Evolutionary conservation across 2,329 filamentous ascomycete species (phyloP), one percentile per base, ranked within the genome.

Genomic region (Diaporthe sp.): DNA sequence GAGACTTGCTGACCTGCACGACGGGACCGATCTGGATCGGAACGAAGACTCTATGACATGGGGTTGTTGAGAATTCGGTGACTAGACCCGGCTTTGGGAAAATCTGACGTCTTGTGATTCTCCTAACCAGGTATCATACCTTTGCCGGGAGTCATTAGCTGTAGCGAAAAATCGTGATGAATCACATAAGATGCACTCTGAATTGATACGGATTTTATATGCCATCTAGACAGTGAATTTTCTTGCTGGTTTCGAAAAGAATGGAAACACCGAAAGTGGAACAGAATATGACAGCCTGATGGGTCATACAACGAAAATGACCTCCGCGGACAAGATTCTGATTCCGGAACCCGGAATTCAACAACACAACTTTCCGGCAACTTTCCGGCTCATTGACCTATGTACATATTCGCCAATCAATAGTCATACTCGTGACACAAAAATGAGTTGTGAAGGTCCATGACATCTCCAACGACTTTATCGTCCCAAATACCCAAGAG

Each of bases 11-110:
- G 7, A 52, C 3, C 7, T 67, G 64, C n/a, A 52, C 30, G 1
- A 52, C 64, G 30, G 64, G 64, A 9, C 64, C 64, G 1, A 38
- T 67, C 13, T 67, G 64, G 64, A 67, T 67, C 15, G 64, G 64
- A 10, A 67, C 64, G 15, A 67, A 67, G 45, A 67, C 45, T 52
- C 45, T 38, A 13, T 52, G 19, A 45, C 22, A 17, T 42, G 40
- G 40, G n/a, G n/a, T n/a, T n/a, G n/a, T n/a, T n/a, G n/a, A n/a
- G n/a, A n/a, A n/a, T n/a, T n/a, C n/a, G n/a, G n/a, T n/a, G n/a
- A n/a, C n/a, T n/a, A n/a, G n/a, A n/a, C n/a, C n/a, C n/a, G n/a
- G n/a, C n/a, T n/a, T n/a, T n/a, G n/a, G n/a, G n/a, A n/a, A n/a
- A n/a, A n/a, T n/a, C n/a, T n/a, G n/a, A n/a, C n/a, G n/a, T n/a